Conservation (phyloP, 805 yeast genomes). For the Lipomyces yamanashiensis region DNA sequence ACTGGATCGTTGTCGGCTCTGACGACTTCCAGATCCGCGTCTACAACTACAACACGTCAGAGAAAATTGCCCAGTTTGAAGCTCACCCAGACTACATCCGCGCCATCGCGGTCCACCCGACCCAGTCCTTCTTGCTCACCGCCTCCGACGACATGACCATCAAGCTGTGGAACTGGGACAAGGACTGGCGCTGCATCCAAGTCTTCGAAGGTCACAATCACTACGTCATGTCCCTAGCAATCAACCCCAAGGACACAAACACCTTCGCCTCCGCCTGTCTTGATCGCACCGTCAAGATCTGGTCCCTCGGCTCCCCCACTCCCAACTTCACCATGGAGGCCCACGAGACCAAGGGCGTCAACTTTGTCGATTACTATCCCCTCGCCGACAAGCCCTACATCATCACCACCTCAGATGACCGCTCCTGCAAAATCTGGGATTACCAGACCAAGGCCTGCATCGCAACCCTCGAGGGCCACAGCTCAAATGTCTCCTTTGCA, state of each 20-base stretch:
- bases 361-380: constrained; percentile 95
- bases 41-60: constrained; percentile 93
- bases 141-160: constrained; percentile 91
- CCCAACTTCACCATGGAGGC: constrained; percentile 93
- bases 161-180: constrained; percentile 97
- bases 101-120: constrained; percentile 90
- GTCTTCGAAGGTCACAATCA: constrained; percentile 95
- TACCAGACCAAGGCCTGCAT: constrained; percentile 96
- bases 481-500: constrained; percentile 94
- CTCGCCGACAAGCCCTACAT: constrained; percentile 96
- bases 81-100: constrained; percentile 98
- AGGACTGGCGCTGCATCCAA: constrained; percentile 86
- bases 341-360: constrained; percentile 91
- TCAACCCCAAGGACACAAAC: constrained; percentile 96
- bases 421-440: constrained; percentile 74
- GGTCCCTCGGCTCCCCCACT: constrained; percentile 86
- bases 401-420: constrained; percentile 94
- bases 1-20: constrained; percentile 95
- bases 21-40: constrained; percentile 95
- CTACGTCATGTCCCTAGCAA: constrained; percentile 90
- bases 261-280: constrained; percentile 97
- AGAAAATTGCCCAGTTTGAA: constrained; percentile 91
- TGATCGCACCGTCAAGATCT: constrained; percentile 94
- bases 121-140: constrained; percentile 85
- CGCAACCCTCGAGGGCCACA: constrained; percentile 91